These are phyloP conservation scores for Coriaria nepalensis DNA, from an alignment of 306 rosid genomes.

Conservation along the genomic window DNA sequence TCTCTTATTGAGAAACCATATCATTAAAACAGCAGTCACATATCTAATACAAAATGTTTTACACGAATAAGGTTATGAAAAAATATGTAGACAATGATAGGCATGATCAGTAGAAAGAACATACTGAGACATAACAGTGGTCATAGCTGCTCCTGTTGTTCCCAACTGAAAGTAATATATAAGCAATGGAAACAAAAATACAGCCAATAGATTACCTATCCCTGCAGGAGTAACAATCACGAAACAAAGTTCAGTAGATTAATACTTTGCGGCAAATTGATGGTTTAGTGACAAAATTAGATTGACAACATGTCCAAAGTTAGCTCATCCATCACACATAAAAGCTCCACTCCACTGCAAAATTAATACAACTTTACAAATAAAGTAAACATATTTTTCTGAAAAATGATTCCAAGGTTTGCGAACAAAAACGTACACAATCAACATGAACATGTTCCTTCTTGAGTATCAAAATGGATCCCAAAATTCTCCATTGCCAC, in stretches of 20 bases:
- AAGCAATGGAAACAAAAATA: conserved; percentile 60
- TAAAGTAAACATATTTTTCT: too few relatives aligned
- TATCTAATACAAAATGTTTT: conserved; percentile 43
- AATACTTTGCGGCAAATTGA: too few relatives aligned
- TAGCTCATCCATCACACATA: too few relatives aligned
- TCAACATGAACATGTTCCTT: too few relatives aligned
- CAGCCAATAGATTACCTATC: conserved; percentile 68
- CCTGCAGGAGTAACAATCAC: conserved; percentile 35
- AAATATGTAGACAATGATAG: conserved; percentile 4
- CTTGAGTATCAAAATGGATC: too few relatives aligned
- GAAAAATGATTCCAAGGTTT: too few relatives aligned
- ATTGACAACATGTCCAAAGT: conserved; percentile 8
- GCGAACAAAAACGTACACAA: too few relatives aligned
- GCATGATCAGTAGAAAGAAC: conserved; percentile 17
- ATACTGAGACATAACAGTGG: conserved; percentile 90
- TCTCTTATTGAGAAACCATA: conserved; percentile 64
- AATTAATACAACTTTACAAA: too few relatives aligned
- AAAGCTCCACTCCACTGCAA: too few relatives aligned
- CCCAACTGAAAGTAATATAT: conserved; percentile 73
- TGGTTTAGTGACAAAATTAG: not conserved
- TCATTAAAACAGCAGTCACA: conserved; percentile 59
- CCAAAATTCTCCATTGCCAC: too few relatives aligned
- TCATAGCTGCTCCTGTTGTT: conserved; percentile 77
- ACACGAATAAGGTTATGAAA: conserved; percentile 11
- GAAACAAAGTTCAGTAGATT: too few relatives aligned